A percentile compares a stretch with the other conserved stretches of the same genome.
Conservation (phyloP, 768 basidiomycete genomes). For the Leccinum imitatum region DNA sequence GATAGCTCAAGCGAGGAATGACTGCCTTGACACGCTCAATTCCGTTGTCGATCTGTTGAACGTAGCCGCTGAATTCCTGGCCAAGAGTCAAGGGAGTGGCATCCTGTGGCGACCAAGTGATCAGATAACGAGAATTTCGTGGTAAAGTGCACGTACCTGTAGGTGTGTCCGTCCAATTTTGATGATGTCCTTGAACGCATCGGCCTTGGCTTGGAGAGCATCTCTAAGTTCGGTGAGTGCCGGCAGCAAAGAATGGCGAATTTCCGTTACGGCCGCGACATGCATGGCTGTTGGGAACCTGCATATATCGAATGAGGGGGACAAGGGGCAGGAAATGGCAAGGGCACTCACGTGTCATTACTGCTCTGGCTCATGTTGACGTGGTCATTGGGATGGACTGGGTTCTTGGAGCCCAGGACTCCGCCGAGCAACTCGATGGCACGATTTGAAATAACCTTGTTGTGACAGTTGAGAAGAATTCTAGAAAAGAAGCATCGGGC, state of each 20-base stretch:
- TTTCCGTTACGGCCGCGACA: conserved; percentile 90
- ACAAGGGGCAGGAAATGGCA: neutral
- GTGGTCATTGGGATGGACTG: conserved; percentile 99
- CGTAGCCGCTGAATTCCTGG: conserved; percentile 98
- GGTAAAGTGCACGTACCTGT: conserved; percentile 46
- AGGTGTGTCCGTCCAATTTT: conserved; percentile 99
- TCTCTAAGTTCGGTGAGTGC: conserved; percentile 82
- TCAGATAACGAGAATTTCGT: neutral
- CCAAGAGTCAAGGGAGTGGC: conserved; percentile 97
- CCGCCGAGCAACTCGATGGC: conserved; percentile 97
- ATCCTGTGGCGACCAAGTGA: conserved; percentile 52
- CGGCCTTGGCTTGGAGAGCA: conserved; percentile 79
- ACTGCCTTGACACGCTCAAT: conserved; percentile 81
- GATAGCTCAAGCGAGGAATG: conserved; percentile 79
- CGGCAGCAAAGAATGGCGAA: conserved; percentile 76
- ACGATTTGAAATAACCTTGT: conserved; percentile 93
- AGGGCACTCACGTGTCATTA: conserved; percentile 83
- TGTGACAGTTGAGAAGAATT: neutral
- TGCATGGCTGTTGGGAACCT: conserved; percentile 99
- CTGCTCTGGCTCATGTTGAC: conserved; percentile 99
- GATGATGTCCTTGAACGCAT: conserved; percentile 86
- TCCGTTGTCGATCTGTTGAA: conserved; percentile 88
- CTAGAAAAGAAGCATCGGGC: conserved; percentile 1
- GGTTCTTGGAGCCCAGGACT: conserved; percentile 91
- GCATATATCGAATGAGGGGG: conserved; percentile 2